Evolutionary conservation across 768 basidiomycete species (phyloP), one percentile per base, ranked within the genome.

Genomic region (Termitomyces sp.): DNA sequence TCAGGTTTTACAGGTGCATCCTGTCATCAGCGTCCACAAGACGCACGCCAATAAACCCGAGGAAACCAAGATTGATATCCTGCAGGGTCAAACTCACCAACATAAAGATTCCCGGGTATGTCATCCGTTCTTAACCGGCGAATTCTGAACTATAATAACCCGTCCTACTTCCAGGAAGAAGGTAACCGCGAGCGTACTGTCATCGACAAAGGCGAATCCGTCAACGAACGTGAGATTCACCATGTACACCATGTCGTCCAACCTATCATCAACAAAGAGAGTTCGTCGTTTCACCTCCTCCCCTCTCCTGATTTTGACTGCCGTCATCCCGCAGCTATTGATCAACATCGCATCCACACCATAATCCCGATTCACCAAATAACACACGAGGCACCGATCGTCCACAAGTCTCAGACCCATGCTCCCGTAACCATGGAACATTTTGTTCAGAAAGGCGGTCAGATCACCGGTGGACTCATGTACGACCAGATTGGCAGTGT

Each of bases 191-290:
- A 75, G 50, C 66, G 63, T 8, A 65, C 61, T 17, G 49, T 71
- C 41, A 58, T 73, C 46, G 75, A 75, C 61, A 69, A 71, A 53
- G 74, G 72, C 4, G 68, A 57, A n/a, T 63, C 56, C 0, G 58
- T 74, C 17, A 69, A 66, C 3, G 73, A 75, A 52, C 60, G 64
- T 8, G 56, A 68, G 17, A 70, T 74, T 32, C 73, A 75, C 43
- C 75, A 76, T 54, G 65, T 73, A 29, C 71, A 74, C 44, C 73
- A 76, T 32, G 62, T 75, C 29, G 69, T 75, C 17, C 73, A 76
- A 52, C 73, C 73, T 17, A 61, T 76, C 23, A 71, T 75, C 42
- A 66, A 75, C 62, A 73, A 74, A 72, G 69, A 74, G 50, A 71
- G 75, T 74, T 63, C 7, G 5, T 12, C 4, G 4, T 3, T 27